Evolutionary conservation across 192 early-diverging fungal species (phyloP).

Genomic region (Chytriomyces sp.): DNA sequence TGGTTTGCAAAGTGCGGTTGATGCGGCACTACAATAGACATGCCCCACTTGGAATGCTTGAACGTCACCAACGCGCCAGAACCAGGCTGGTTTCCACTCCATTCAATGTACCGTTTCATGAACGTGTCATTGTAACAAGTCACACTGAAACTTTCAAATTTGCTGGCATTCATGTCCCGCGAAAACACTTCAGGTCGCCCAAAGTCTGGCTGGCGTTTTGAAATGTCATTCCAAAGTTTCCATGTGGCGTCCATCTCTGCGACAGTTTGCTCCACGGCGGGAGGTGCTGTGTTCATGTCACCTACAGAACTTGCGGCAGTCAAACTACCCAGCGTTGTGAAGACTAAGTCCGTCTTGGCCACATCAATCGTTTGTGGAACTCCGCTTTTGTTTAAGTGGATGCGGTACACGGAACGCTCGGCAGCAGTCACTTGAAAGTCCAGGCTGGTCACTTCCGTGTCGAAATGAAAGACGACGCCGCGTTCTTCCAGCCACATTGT

Average conservation of each 20-base stretch:
- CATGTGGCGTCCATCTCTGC: slow-evolving; percentile 36
- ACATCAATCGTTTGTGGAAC: slow-evolving; percentile 19
- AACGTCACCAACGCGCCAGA: slow-evolving; percentile 47
- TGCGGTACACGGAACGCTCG: slow-evolving; percentile 30
- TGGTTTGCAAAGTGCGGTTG: slow-evolving; percentile 49
- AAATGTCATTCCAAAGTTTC: slow-evolving; percentile 41
- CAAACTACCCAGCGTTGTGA: slow-evolving; percentile 37
- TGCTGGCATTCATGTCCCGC: neutral
- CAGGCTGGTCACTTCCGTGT: slow-evolving; percentile 24
- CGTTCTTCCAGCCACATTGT: slow-evolving; percentile 27
- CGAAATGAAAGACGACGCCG: slow-evolving; percentile 34
- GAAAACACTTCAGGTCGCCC: slow-evolving; percentile 38
- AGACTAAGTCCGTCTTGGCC: slow-evolving; percentile 34
- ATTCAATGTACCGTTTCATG: slow-evolving; percentile 33
- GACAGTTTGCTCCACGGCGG: slow-evolving; percentile 19
- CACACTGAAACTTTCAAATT: slow-evolving; percentile 40
- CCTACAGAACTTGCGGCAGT: slow-evolving; percentile 40
- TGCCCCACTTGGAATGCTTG: slow-evolving; percentile 39
- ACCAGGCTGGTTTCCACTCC: slow-evolving; percentile 39
- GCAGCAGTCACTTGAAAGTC: slow-evolving; percentile 32
- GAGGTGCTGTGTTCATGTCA: neutral
- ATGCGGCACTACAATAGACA: slow-evolving; percentile 39
- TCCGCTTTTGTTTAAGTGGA: slow-evolving; percentile 23
- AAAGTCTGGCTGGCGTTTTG: slow-evolving; percentile 40
- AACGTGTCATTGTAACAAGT: slow-evolving; percentile 27